Base-by-base conservation (phyloP, 1,139 yeast genomes). In the Sugiyamaella novakii region DNA sequence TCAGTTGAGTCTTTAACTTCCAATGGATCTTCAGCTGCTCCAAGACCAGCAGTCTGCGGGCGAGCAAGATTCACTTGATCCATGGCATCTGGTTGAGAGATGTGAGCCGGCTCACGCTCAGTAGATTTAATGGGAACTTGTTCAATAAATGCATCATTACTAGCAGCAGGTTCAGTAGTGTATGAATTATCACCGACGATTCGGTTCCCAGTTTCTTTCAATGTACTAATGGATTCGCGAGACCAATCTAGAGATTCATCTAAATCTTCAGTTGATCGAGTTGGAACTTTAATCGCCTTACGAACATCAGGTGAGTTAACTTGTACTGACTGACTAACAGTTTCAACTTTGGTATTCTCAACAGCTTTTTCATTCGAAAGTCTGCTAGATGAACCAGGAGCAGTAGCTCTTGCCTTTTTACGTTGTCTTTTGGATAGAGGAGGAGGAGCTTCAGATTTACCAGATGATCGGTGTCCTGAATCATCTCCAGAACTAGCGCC, bases 161-260 rank as follows among this genome's bases (percentile, higher is more conserved):
- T 24, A 10, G 27, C 27, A 24, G 27, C 27, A 6, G 27, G 27
- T 24, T 24, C n/a, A n/a, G n/a, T n/a, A n/a, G n/a, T n/a, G n/a
- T n/a, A n/a, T n/a, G n/a, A n/a, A n/a, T 24, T 24, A 24, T 22
- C 7, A 25, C 21, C 27, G 31, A 24, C 10, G 30, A 14, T 28
- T 4, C 15, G 12, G 15, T 29, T 15, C n/a, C n/a, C n/a, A n/a
- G n/a, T n/a, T n/a, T n/a, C n/a, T n/a, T n/a, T n/a, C n/a, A n/a
- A n/a, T n/a, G n/a, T n/a, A n/a, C n/a, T n/a, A n/a, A 29, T 31
- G 22, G 19, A n/a, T n/a, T 30, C 44, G 10, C 37, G 37, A 30
- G 37, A 30, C 44, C 44, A 41, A 14, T 31, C 37, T 14, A 30
- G 10, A 6, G 37, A 31, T 17, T 31, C 29, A 3, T 42, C 46